Evolutionary conservation across 2,329 filamentous ascomycete species (phyloP), one percentile per base, ranked within the genome.

Genomic region (Pyrenophora graminea): DNA sequence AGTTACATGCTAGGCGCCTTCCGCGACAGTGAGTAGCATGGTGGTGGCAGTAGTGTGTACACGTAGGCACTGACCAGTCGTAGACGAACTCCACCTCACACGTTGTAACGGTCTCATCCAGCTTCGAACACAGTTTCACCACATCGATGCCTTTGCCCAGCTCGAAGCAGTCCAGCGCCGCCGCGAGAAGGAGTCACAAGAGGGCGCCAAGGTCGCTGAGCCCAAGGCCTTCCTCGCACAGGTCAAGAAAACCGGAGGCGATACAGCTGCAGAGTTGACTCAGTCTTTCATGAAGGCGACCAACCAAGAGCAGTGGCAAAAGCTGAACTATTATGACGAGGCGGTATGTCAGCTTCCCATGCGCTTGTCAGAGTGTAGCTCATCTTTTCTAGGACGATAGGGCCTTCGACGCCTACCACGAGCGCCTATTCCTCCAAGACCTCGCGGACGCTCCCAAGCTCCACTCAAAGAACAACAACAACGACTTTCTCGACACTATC

Each of bases 1-100:
- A 77, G 80, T 59, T 96, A 96, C 76, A 95, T 97, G 86, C 82
- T 97, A 42, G 94, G 91, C 23, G 88, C 91, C n/a, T 97, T 97
- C 70, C 84, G 88, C 69, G 87, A 87, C 44, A 84, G 90, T 93
- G 74, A 63, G 85, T 33, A 45, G 38, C 18, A 79, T 23, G 23
- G 25, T 25, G 30, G 13, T 25, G 30, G 13, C 3, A 9, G 12
- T 18, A 23, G 5, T n/a, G 15, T 3, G n/a, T 4, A 15, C 21
- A 10, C 9, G 38, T 13, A 12, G 8, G 9, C 7, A 30, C 55
- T 63, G 34, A 68, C 44, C 1, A n/a, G 7, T 32, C 12, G 30
- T 58, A 92, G 90, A 90, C 63, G 86, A 95, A 68, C 79, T 97
- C 8, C 91, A 97, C 75, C 84, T 97, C 33, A 95, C 91, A 1